Evolutionary conservation across 2,329 filamentous ascomycete genomes (phyloP), one percentile per base, ranked within the genome.

Genomic region (Fusarium sarcochroum): DNA sequence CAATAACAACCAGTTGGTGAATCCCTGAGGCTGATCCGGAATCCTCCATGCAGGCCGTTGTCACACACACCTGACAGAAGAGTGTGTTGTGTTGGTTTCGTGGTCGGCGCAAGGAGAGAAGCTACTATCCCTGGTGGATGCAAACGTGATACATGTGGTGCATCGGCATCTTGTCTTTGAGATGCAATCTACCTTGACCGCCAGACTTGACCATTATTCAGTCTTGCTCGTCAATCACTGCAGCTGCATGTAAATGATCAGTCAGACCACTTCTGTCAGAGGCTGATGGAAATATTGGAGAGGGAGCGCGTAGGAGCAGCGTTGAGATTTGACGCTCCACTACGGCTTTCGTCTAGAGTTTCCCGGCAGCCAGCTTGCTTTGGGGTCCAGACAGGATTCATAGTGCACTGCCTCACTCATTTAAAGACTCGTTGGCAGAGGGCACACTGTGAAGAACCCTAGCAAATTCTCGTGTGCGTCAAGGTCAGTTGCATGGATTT

Each of bases 11-110:
- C 35, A 42, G 37, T 11, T 55, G 41, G 42, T 56, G 41, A 47
- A 73, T 66, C 63, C 63, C 46, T 62, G 56, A 35, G 63, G 66
- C 41, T 32, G 62, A 68, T 72, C 63, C 44, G 44, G 55, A 60
- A 45, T 37, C 47, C 58, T 61, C 52, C 59, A 58, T 61, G 40
- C 40, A 71, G 37, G 34, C 42, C 38, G 44, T 62, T 62, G 56
- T 53, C 51, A 37, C 55, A 56, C 55, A 56, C 56, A 53, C 37
- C 23, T 45, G 51, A 62, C 32, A 47, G 61, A 40, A 52, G 21
- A 64, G 61, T 68, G 58, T 56, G 53, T 44, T n/a, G 47, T 49
- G 50, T 25, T 49, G 49, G 61, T 67, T 70, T 69, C 58, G 58
- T 10, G 27, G 34, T 27, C 51, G 42, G 42, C 40, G 49, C 25